Percentiles rank a stretch among this genome's conserved stretches.
Conservation (phyloP, 192 early-diverging fungal genomes). For the Dispira simplex region DNA sequence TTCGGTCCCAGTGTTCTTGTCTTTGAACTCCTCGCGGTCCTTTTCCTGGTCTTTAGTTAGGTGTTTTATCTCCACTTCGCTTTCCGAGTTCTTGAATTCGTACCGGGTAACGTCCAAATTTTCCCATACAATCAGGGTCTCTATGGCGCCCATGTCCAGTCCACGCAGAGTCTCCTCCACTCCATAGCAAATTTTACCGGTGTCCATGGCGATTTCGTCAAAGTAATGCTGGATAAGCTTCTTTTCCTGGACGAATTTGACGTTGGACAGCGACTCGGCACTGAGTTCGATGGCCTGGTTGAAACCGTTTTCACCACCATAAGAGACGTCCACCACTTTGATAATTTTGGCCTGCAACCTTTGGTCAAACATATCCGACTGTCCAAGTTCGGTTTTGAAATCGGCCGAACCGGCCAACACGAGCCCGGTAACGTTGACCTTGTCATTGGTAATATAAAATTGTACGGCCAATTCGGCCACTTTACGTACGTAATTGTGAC, state of each 20-base stretch:
- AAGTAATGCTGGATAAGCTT: conserved; percentile 92
- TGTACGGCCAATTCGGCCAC: conserved; percentile 94
- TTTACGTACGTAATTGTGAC: conserved; percentile 98
- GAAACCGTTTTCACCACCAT: conserved; percentile 99
- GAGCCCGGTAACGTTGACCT: conserved; percentile 32
- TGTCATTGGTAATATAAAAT: conserved; percentile 89
- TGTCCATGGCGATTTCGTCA: conserved; percentile 92
- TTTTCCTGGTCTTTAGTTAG: conserved; percentile 78
- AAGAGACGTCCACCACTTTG: conserved; percentile 93
- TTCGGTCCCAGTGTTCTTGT: conserved; percentile 48
- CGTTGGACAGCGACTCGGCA: conserved; percentile 80
- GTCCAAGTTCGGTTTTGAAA: conserved; percentile 92
- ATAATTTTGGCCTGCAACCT: conserved; percentile 79
- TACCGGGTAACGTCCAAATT: conserved; percentile 71
- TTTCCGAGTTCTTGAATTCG: conserved; percentile 51
- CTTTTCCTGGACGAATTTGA: conserved; percentile 99
- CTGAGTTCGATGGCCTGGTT: conserved; percentile 93
- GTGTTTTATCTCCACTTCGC: conserved; percentile 50
- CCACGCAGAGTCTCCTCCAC: conserved; percentile 93
- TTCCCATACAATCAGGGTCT: conserved; percentile 96
- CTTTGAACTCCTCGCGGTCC: conserved; percentile 52
- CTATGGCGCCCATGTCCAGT: conserved; percentile 95
- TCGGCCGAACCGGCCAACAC: conserved; percentile 97
- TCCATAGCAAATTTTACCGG: conserved; percentile 93
- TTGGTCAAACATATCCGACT: conserved; percentile 93